These are phyloP conservation scores for Penicillium canescens DNA, from an alignment of 495 filamentous ascomycete species.

Conservation along the genomic window DNA sequence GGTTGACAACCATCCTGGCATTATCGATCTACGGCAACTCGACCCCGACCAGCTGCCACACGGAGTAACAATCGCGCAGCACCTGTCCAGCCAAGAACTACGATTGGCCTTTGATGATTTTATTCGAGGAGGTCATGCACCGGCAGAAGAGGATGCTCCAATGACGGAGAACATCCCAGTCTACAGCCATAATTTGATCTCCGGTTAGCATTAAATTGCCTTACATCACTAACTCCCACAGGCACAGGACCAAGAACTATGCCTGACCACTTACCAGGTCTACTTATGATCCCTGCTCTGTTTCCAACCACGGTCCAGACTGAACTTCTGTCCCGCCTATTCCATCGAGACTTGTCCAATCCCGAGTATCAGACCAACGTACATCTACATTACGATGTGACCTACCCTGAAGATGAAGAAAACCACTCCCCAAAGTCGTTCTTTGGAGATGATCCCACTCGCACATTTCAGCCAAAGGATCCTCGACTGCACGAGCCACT, in stretches of 20 bases:
- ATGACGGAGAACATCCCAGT: slow-evolving; percentile 44
- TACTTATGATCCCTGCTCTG: slow-evolving; percentile 72
- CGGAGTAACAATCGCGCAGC: slow-evolving; percentile 27
- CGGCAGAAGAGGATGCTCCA: slow-evolving; percentile 21
- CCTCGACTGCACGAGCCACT: slow-evolving; percentile 67
- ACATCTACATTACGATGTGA: slow-evolving; percentile 76
- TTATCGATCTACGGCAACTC: slow-evolving; percentile 51
- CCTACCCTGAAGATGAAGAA: slow-evolving; percentile 54
- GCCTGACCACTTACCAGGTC: slow-evolving; percentile 52
- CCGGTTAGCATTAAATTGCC: slow-evolving; percentile 36
- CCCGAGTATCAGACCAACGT: slow-evolving; percentile 80
- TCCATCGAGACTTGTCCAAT: slow-evolving; percentile 79
- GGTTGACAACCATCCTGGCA: slow-evolving; percentile 44
- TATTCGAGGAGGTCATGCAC: slow-evolving; percentile 16
- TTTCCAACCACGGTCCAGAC: slow-evolving; percentile 68
- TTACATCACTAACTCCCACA: slow-evolving; percentile 23
- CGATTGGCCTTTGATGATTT: slow-evolving; percentile 38
- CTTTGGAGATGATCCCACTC: slow-evolving; percentile 44
- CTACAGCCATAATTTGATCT: slow-evolving; percentile 42
- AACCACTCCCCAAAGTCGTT: slow-evolving; percentile 40
- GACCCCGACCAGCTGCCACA: slow-evolving; percentile 30
- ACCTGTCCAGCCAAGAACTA: slow-evolving; percentile 33
- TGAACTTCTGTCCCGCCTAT: slow-evolving; percentile 62
- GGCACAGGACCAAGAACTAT: slow-evolving; percentile 10
- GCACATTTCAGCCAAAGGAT: slow-evolving; percentile 60